Conservation (phyloP, 495 filamentous ascomycete genomes). For the Parachaetomium inaequale region DNA sequence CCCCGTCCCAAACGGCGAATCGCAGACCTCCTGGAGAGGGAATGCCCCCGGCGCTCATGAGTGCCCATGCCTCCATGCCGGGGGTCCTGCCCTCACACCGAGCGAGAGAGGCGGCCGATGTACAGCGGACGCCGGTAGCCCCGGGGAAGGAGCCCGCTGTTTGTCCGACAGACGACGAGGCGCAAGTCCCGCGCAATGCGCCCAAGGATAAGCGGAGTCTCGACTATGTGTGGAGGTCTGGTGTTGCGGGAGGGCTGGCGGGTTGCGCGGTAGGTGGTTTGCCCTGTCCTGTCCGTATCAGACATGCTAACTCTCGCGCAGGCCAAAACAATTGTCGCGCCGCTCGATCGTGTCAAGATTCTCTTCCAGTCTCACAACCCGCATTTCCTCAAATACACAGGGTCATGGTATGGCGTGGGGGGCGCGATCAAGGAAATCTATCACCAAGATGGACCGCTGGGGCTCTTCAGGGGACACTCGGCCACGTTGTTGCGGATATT, state of each 20-base stretch:
- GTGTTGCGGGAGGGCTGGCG: constrained; percentile 80
- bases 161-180: constrained; percentile 39
- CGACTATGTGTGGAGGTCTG: constrained; percentile 78
- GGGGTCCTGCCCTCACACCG: constrained; percentile 39
- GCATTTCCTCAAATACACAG: constrained; percentile 86
- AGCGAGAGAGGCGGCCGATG: constrained; percentile 32
- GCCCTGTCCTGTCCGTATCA: background rate
- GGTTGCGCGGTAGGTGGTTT: constrained; percentile 69
- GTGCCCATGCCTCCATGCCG: constrained; percentile 46
- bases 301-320: constrained; percentile 32
- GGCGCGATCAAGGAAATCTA: constrained; percentile 82
- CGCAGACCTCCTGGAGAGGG: constrained; percentile 29
- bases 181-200: constrained; percentile 35
- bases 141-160: constrained; percentile 26
- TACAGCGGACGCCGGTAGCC: constrained; percentile 22
- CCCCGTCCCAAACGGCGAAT: constrained; percentile 20
- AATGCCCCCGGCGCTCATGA: constrained; percentile 49
- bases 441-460: constrained; percentile 62
- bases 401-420: constrained; percentile 76
- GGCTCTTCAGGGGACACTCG: constrained; percentile 89
- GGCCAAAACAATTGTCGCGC: constrained; percentile 94
- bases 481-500: constrained; percentile 93
- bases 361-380: constrained; percentile 95
- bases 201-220: constrained; percentile 62
- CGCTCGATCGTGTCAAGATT: constrained; percentile 97